Evolutionary conservation across 2,329 filamentous ascomycete species (phyloP).

Genomic region (Lachnellula hyalina): DNA sequence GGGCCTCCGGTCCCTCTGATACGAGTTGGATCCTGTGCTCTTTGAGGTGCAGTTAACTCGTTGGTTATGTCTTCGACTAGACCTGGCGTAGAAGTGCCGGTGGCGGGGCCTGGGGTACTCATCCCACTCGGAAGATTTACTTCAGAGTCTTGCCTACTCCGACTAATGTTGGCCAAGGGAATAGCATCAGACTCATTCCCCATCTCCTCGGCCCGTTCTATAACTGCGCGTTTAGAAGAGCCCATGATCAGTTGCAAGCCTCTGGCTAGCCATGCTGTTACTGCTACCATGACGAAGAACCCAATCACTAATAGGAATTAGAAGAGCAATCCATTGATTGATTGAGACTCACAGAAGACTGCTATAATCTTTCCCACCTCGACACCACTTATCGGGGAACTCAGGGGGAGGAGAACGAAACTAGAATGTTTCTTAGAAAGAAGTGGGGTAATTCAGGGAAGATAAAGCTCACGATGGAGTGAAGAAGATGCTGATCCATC

Average conservation of each 20-base stretch:
- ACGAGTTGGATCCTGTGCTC: constrained; percentile 26
- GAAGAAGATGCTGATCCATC: constrained; percentile 56
- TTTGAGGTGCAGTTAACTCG: constrained; percentile 19
- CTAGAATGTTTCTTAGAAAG: constrained; percentile 13
- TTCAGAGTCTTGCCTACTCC: constrained; percentile 15
- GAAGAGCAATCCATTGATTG: neutral
- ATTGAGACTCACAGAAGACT: constrained; percentile 45
- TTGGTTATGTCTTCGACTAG: constrained; percentile 8
- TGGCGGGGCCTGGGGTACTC: constrained; percentile 4
- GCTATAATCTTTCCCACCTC: constrained; percentile 56
- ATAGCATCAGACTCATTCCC: constrained; percentile 42
- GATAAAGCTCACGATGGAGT: constrained; percentile 40
- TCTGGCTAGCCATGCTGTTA: constrained; percentile 50
- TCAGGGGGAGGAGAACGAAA: constrained; percentile 54
- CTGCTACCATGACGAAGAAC: constrained; percentile 46
- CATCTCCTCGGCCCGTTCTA: constrained; percentile 48
- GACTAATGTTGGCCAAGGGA: constrained; percentile 35
- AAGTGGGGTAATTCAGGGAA: neutral
- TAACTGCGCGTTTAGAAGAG: constrained; percentile 46
- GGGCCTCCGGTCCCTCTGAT: constrained; percentile 27
- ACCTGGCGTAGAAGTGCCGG: constrained; percentile 1
- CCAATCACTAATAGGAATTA: constrained; percentile 41
- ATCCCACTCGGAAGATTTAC: constrained; percentile 9
- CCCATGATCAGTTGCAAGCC: constrained; percentile 47
- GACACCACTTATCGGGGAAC: constrained; percentile 45